phyloP scores from a whole-genome alignment of 2,329 filamentous ascomycete species.

The Dactylella cylindrospora region DNA sequence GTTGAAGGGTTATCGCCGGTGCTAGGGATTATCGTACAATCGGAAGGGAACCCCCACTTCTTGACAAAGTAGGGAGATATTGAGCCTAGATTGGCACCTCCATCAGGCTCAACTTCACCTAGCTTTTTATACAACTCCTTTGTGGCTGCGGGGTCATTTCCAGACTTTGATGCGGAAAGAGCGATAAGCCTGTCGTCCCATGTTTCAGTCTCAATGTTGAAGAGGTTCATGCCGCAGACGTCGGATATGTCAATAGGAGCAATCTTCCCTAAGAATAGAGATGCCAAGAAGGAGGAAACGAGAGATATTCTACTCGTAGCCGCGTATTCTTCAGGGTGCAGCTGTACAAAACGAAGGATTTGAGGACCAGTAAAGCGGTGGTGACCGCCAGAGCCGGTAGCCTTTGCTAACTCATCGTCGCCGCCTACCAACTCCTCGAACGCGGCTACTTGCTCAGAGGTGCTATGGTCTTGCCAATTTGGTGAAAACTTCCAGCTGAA shows the following conservation, averaged over 20 bases:
- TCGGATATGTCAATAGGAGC: constrained; percentile 92
- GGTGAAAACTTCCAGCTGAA: constrained; percentile 86
- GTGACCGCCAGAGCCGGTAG: constrained; percentile 89
- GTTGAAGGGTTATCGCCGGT: constrained; percentile 97
- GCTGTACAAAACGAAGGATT: constrained; percentile 81
- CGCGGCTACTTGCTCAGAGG: constrained; percentile 83
- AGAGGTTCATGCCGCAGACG: constrained; percentile 94
- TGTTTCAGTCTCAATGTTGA: constrained; percentile 74
- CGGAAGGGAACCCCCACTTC: constrained; percentile 70
- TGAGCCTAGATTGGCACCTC: constrained; percentile 73
- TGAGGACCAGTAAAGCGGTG: constrained; percentile 98
- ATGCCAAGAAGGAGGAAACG: constrained; percentile 92
- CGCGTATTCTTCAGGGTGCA: constrained; percentile 77
- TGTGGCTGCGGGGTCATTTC: constrained; percentile 59
- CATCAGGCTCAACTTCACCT: constrained; percentile 75
- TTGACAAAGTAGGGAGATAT: constrained; percentile 77
- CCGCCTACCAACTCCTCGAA: constrained; percentile 75
- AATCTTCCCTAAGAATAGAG: constrained; percentile 78
- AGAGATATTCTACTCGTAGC: constrained; percentile 83
- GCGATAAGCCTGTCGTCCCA: constrained; percentile 76
- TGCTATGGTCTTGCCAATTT: constrained; percentile 98
- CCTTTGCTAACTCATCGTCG: constrained; percentile 68
- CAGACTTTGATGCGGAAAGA: constrained; percentile 63
- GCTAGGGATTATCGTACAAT: constrained; percentile 78
- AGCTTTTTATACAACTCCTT: constrained; percentile 73